A percentile compares a stretch with the other conserved stretches of the same genome.
Evolutionary conservation across 1,284 basidiomycete genomes (phyloP).

Genomic region (Pseudozyma tsukubaensis): DNA sequence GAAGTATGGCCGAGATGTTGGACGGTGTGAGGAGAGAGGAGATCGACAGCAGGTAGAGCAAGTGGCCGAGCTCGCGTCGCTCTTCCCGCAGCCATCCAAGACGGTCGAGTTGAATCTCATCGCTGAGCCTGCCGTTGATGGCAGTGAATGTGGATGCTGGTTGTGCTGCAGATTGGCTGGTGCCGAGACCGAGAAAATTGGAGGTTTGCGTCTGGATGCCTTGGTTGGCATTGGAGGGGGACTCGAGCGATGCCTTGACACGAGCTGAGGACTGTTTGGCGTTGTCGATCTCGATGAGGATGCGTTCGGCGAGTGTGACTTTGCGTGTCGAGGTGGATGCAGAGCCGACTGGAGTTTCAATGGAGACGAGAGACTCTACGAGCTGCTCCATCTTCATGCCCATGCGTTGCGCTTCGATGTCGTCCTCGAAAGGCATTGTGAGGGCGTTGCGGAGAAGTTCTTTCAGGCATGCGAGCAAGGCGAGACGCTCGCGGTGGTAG

Average conservation of each 20-base stretch:
- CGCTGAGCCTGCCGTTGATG: constrained; percentile 47
- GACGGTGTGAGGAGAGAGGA: constrained; percentile 54
- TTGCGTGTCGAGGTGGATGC: constrained; percentile 19
- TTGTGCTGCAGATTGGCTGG: constrained; percentile 25
- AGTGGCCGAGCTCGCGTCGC: constrained; percentile 59
- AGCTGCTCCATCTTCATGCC: constrained; percentile 61
- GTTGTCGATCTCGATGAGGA: constrained; percentile 56
- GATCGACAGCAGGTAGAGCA: constrained; percentile 63
- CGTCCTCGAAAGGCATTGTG: constrained; percentile 58
- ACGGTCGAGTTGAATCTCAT: constrained; percentile 65
- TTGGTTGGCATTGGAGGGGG: constrained; percentile 25
- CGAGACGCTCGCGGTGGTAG: constrained; percentile 63
- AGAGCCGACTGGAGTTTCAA: constrained; percentile 26
- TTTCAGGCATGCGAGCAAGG: constrained; percentile 61
- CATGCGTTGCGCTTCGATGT: constrained; percentile 49
- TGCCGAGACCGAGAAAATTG: constrained; percentile 46
- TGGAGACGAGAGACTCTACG: constrained; percentile 53
- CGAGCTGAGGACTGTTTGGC: constrained; percentile 34
- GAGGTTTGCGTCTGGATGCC: constrained; percentile 43
- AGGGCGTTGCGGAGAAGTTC: constrained; percentile 59
- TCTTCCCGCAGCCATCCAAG: constrained; percentile 59
- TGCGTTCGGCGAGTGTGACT: constrained; percentile 34
- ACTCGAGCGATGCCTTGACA: constrained; percentile 50
- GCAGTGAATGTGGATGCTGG: constrained; percentile 19
- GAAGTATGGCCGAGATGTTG: constrained; percentile 50